These are phyloP conservation scores for Tolypocladium tropicale DNA, from an alignment of 2,329 filamentous ascomycete species.

Conservation along the genomic window DNA sequence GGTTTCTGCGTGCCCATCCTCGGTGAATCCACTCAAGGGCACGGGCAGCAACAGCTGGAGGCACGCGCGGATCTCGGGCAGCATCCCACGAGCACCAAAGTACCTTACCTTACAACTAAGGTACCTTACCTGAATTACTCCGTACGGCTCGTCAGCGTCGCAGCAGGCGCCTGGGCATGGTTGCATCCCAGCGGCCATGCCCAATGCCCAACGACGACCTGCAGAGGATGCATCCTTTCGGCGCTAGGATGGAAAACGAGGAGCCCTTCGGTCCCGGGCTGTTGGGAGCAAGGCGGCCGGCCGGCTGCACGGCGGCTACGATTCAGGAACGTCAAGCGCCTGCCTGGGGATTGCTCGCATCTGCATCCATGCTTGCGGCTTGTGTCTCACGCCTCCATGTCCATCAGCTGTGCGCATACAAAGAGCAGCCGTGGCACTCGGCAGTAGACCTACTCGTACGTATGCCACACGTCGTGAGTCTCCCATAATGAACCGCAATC, in stretches of 20 bases:
- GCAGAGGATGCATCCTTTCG: not conserved
- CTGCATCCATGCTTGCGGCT: not conserved
- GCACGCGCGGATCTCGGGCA: not conserved
- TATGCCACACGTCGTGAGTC: too few species aligned
- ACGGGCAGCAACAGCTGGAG: not conserved
- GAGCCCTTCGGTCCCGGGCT: not conserved
- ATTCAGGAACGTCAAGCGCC: not conserved
- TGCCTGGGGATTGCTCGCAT: not conserved
- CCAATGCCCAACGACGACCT: not conserved
- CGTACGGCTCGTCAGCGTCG: not conserved
- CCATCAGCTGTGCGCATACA: not conserved
- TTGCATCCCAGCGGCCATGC: not conserved
- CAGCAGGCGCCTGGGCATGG: not conserved
- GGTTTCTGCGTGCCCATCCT: not conserved
- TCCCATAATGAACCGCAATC: too few species aligned
- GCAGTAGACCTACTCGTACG: too few species aligned
- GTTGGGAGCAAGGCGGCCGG: not conserved
- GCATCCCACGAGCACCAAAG: not conserved
- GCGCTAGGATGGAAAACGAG: not conserved
- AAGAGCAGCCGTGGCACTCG: not conserved
- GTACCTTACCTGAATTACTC: too few species aligned
- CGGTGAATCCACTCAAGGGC: not conserved
- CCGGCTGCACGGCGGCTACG: not conserved
- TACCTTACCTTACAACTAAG: too few species aligned
- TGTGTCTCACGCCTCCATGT: not conserved